A percentile compares a stretch with the other conserved stretches of the same genome.
phyloP scores from a whole-genome alignment of 176 grass and related monocot genomes.

The Eragrostis nindensis region DNA sequence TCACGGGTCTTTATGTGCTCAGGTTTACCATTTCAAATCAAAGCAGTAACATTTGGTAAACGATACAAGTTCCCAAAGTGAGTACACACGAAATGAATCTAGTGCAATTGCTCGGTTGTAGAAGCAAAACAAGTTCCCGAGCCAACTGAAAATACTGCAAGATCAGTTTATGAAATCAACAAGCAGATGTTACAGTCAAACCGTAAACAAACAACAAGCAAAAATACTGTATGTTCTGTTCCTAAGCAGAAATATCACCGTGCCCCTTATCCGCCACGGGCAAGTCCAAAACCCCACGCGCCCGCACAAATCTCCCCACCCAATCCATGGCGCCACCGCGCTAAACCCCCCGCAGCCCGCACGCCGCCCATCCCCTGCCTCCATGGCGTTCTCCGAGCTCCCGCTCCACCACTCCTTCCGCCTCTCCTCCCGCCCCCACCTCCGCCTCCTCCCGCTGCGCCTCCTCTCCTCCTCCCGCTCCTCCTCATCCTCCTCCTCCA shows the following conservation, averaged over 20 bases:
- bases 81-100: background rate
- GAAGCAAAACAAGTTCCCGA: no score
- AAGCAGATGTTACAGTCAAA: no score
- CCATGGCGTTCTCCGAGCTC: conserved; percentile 81
- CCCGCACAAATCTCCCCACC: background rate
- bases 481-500: conserved; percentile 14
- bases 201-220: no score
- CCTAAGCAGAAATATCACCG: no score
- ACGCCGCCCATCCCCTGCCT: background rate
- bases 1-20: no score
- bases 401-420: conserved; percentile 67
- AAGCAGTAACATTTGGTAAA: no score
- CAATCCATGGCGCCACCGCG: conserved; percentile 55
- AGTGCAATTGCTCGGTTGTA: no score
- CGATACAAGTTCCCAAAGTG: no score
- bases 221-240: no score
- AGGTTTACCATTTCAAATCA: no score
- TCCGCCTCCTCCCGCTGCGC: conserved; percentile 46
- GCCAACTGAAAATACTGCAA: no score
- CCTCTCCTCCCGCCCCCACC: conserved; percentile 50
- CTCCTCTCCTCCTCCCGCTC: conserved; percentile 37
- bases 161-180: no score
- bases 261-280: conserved; percentile 34
- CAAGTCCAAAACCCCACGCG: conserved; percentile 30
- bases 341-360: conserved; percentile 26